Percentiles rank a stretch among this genome's conserved stretches.
Conservation (phyloP, 352 stramenopile species). For the Globisporangium alternatum region DNA sequence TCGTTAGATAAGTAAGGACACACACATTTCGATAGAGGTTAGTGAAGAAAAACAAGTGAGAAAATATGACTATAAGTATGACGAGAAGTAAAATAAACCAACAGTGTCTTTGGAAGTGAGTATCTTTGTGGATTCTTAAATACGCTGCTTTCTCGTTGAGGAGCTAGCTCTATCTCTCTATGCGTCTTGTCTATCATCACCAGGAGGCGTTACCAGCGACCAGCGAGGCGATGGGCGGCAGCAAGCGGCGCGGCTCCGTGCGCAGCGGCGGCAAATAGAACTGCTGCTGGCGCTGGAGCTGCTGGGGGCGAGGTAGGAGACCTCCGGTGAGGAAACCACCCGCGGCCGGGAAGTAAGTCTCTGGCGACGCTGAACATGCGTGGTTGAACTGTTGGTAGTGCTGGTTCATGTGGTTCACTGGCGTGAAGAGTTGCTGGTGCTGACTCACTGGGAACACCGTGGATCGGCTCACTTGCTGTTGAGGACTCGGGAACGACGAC, state of each 20-base stretch:
- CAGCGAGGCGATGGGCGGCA: slow-evolving; percentile 60
- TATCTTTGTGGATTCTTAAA: neutral
- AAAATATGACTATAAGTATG: neutral
- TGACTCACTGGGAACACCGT: slow-evolving; percentile 6
- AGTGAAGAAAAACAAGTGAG: neutral
- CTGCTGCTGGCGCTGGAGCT: neutral
- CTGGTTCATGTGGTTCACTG: slow-evolving; percentile 3
- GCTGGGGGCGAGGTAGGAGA: neutral
- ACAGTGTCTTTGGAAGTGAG: neutral
- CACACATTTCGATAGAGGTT: neutral
- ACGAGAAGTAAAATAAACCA: neutral
- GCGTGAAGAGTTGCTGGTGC: slow-evolving; percentile 1
- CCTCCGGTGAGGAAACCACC: slow-evolving; percentile 3
- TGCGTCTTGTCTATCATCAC: slow-evolving; percentile 3
- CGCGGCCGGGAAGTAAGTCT: neutral
- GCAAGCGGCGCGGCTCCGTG: slow-evolving; percentile 27
- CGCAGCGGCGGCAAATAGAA: slow-evolving; percentile 35
- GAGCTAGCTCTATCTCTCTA: neutral
- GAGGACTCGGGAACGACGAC: slow-evolving; percentile 12
- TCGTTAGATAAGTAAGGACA: too few relatives aligned
- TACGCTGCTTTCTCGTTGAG: neutral
- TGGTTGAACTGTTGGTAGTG: neutral
- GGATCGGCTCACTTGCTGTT: slow-evolving; percentile 9
- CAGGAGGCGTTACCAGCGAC: slow-evolving; percentile 19
- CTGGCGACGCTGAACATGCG: neutral